These are phyloP conservation scores for Escallonia rubra DNA, from an alignment of 129 eudicot genomes.

Conservation along the genomic window DNA sequence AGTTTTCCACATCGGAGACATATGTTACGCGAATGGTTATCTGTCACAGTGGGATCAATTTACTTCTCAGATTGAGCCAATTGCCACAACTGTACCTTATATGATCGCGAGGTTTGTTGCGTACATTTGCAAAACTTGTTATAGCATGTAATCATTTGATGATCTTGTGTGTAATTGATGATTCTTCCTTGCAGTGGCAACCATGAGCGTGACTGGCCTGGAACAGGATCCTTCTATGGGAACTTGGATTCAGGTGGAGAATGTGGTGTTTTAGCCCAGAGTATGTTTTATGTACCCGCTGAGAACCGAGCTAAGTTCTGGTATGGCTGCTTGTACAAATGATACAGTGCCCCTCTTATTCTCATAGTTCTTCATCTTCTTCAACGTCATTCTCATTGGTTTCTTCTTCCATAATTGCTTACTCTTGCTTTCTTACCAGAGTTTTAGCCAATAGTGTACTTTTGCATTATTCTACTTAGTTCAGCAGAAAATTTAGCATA, in stretches of 20 bases:
- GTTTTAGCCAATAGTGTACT: no score
- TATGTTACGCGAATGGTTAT: conserved; percentile 73
- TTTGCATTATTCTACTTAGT: no score
- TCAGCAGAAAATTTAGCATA: no score
- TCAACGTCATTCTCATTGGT: no score
- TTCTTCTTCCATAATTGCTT: no score
- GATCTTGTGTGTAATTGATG: not conserved
- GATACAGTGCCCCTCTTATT: not conserved
- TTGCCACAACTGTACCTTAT: conserved; percentile 62
- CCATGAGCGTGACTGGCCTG: conserved; percentile 78
- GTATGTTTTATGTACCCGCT: conserved; percentile 62
- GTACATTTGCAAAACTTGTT: not conserved
- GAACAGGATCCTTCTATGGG: conserved; percentile 61
- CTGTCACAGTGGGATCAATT: conserved; percentile 89
- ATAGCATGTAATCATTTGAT: not conserved
- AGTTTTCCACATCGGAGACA: conserved; percentile 78
- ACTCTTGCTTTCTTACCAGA: no score
- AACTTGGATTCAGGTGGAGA: conserved; percentile 74
- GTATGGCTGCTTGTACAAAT: conserved; percentile 17
- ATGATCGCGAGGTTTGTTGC: conserved; percentile 63
- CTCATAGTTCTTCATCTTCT: not conserved
- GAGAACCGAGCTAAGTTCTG: conserved; percentile 66
- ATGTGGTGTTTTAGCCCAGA: conserved; percentile 68
- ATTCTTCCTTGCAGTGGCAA: conserved; percentile 47
- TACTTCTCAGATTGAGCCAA: conserved; percentile 66